These are phyloP conservation scores for Asterophora lycoperdoides DNA, from an alignment of 768 basidiomycete species.

Conservation along the genomic window DNA sequence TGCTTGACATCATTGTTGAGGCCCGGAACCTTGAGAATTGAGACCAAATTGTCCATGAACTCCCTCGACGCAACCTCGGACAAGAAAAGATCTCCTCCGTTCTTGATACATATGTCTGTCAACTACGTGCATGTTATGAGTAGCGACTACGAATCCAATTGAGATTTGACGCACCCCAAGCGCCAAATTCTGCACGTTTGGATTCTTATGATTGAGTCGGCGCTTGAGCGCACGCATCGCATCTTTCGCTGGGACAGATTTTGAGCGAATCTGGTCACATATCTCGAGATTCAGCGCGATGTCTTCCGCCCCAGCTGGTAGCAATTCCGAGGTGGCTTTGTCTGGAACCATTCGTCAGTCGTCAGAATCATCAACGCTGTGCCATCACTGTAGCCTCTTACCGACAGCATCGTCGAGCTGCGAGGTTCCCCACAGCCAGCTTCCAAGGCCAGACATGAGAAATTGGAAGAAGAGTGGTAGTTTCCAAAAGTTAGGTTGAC, in stretches of 20 bases:
- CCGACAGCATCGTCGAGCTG: conserved; percentile 82
- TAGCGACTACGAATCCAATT: conserved; percentile 1
- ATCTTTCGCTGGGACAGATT: conserved; percentile 78
- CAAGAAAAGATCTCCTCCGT: conserved; percentile 91
- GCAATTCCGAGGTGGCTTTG: conserved; percentile 89
- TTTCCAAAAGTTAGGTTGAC: background rate
- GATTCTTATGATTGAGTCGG: conserved; percentile 89
- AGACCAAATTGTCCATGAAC: conserved; percentile 91
- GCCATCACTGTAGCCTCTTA: conserved; percentile 31
- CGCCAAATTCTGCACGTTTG: conserved; percentile 89
- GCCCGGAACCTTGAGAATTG: conserved; percentile 73
- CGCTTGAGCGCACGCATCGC: conserved; percentile 87
- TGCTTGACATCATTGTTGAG: conserved; percentile 82
- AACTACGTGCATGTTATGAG: conserved; percentile 43
- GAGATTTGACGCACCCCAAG: conserved; percentile 60
- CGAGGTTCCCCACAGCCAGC: conserved; percentile 77
- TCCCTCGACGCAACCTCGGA: conserved; percentile 81
- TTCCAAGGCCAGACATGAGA: conserved; percentile 55
- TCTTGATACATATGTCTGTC: conserved; percentile 92
- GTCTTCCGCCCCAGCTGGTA: conserved; percentile 81
- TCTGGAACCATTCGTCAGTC: conserved; percentile 44
- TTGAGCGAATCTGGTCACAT: conserved; percentile 94
- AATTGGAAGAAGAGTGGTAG: background rate
- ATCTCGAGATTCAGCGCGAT: conserved; percentile 93
- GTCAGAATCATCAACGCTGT: background rate